phyloP scores from a whole-genome alignment of 1,284 basidiomycete genomes.

The Cystobasidium pallidum region DNA sequence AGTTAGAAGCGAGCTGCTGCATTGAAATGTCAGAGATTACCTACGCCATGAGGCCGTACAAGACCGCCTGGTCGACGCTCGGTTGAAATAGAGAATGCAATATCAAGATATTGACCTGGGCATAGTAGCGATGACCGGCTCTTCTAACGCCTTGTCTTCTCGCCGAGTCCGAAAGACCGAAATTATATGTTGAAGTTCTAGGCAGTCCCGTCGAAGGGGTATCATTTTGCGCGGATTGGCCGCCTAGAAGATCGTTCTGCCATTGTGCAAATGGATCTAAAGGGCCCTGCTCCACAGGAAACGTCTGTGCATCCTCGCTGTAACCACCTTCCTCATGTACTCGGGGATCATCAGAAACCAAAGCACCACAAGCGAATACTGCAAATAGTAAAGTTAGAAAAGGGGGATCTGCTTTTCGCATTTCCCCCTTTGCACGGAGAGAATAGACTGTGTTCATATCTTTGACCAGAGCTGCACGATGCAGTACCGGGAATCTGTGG shows the following conservation, averaged over 20 bases:
- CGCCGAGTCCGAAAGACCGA: constrained; percentile 20
- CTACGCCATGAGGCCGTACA: constrained; percentile 37
- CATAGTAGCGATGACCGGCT: constrained; percentile 35
- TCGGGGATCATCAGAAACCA: constrained; percentile 21
- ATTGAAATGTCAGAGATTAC: background rate
- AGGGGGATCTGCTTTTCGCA: constrained; percentile 25
- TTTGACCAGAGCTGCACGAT: constrained; percentile 13
- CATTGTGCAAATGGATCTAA: constrained; percentile 13
- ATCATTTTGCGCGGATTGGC: background rate
- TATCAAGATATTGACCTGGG: constrained; percentile 28
- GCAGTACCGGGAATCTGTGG: constrained; percentile 38
- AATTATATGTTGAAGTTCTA: constrained; percentile 30
- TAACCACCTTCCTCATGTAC: constrained; percentile 35
- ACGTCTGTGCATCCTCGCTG: constrained; percentile 11
- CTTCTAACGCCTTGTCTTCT: constrained; percentile 28
- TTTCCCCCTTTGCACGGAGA: background rate
- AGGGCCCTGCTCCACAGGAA: constrained; percentile 15
- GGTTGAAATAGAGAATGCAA: constrained; percentile 38
- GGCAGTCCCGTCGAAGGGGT: background rate
- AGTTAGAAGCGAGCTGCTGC: background rate
- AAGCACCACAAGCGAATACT: constrained; percentile 37
- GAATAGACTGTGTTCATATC: constrained; percentile 24
- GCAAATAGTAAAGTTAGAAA: constrained; percentile 38
- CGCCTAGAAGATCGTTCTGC: constrained; percentile 2
- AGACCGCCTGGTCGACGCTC: constrained; percentile 34